phyloP scores from a whole-genome alignment of 2,329 filamentous ascomycete species.

The Fusarium camptoceras region DNA sequence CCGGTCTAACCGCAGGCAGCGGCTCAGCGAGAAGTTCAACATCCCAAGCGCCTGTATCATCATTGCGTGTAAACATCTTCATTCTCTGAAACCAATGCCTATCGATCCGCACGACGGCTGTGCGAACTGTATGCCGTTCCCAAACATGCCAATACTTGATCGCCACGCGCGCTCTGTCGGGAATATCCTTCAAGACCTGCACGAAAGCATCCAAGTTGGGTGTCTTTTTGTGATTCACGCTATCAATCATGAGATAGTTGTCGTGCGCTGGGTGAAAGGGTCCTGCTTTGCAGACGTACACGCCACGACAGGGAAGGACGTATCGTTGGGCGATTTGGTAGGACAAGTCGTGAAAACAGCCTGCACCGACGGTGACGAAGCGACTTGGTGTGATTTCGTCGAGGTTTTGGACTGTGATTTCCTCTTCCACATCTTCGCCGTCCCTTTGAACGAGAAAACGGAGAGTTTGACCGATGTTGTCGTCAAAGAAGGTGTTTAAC shows the following conservation, averaged over 20 bases:
- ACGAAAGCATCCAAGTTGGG: constrained; percentile 75
- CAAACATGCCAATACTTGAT: constrained; percentile 25
- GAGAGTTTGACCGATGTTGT: constrained; percentile 81
- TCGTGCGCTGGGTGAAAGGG: constrained; percentile 6
- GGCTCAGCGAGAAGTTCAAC: constrained; percentile 86
- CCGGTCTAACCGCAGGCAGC: constrained; percentile 77
- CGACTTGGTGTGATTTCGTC: constrained; percentile 95
- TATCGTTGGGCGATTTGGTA: constrained; percentile 97
- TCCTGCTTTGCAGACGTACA: constrained; percentile 71
- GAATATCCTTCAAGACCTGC: constrained; percentile 21
- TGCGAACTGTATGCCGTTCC: constrained; percentile 82
- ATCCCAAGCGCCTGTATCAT: constrained; percentile 91
- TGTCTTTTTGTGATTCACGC: constrained; percentile 81
- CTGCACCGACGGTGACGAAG: constrained; percentile 93
- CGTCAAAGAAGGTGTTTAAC: constrained; percentile 88
- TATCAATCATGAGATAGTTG: constrained; percentile 72
- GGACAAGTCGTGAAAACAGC: constrained; percentile 93
- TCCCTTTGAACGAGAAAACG: constrained; percentile 87
- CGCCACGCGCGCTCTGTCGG: constrained; percentile 23
- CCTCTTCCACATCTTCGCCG: constrained; percentile 85
- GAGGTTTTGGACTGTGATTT: constrained; percentile 86
- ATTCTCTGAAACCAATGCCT: constrained; percentile 97
- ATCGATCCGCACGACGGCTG: constrained; percentile 90
- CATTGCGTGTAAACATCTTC: constrained; percentile 90
- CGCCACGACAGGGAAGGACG: constrained; percentile 90